These are phyloP conservation scores for Clavispora santaluciae DNA, from an alignment of 805 yeast species.

Conservation along the genomic window DNA sequence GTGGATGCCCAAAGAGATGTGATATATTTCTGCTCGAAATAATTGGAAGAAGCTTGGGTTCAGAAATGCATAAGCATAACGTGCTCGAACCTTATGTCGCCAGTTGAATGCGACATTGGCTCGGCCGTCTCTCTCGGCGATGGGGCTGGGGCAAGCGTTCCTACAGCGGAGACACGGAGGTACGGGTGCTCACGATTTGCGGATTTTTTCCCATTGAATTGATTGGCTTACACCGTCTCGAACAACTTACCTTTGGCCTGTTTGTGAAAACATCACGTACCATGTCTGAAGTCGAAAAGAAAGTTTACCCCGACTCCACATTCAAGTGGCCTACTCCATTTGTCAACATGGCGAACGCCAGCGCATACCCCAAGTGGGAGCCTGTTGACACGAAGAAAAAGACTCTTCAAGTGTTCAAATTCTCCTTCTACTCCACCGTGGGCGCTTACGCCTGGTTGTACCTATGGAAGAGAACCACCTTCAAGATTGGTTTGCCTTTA, in stretches of 20 bases:
- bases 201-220: conserved; percentile 11
- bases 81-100: too few species aligned
- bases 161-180: conserved; percentile 2
- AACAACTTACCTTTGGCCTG: not conserved
- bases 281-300: conserved; percentile 20
- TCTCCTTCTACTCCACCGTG: conserved; percentile 44
- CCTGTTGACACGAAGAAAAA: conserved; percentile 54
- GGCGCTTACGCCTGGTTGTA: conserved; percentile 46
- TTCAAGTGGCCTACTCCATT: conserved; percentile 40
- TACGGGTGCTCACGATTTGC: conserved; percentile 8
- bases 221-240: conserved; percentile 11
- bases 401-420: conserved; percentile 43
- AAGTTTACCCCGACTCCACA: conserved; percentile 32
- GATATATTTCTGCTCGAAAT: too few species aligned
- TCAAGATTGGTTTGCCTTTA: conserved; percentile 36
- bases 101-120: too few species aligned
- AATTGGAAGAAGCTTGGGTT: too few species aligned
- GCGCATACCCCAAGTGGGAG: conserved; percentile 43
- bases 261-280: conserved; percentile 1
- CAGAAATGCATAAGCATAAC: too few species aligned
- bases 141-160: not conserved
- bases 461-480: conserved; percentile 39
- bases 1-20: too few species aligned
- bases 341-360: conserved; percentile 32
- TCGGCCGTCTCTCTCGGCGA: too few species aligned